phyloP scores from a whole-genome alignment of 2,329 filamentous ascomycete species.

The Lasiodiplodia sp. region DNA sequence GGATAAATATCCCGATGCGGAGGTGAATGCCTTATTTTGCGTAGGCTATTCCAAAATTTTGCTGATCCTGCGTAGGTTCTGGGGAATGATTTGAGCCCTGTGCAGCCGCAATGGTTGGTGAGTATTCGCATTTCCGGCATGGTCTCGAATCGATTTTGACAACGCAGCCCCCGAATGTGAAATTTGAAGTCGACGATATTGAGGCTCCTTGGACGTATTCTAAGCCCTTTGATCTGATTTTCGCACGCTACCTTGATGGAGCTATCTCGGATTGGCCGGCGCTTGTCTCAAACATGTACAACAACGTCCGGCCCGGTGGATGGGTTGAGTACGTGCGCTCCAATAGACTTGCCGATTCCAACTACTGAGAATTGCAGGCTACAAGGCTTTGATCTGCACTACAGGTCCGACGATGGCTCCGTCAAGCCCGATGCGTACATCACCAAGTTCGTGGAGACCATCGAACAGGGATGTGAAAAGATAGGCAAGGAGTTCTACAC shows the following conservation, averaged over 20 bases:
- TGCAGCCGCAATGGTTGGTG: constrained; percentile 50
- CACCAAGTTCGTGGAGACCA: not conserved
- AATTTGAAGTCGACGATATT: constrained; percentile 69
- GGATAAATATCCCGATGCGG: constrained; percentile 12
- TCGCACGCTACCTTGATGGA: constrained; percentile 59
- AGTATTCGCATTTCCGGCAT: not conserved
- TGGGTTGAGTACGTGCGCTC: constrained; percentile 50
- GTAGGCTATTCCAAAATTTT: not conserved
- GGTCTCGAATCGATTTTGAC: not conserved
- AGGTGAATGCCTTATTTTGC: not conserved
- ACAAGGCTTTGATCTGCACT: constrained; percentile 54
- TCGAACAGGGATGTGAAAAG: constrained; percentile 4
- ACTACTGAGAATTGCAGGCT: constrained; percentile 34
- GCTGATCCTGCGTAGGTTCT: constrained; percentile 20
- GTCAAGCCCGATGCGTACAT: constrained; percentile 31
- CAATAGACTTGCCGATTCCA: not conserved
- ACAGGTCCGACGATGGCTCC: constrained; percentile 47
- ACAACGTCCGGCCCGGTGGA: constrained; percentile 49
- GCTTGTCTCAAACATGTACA: constrained; percentile 54
- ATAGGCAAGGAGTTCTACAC: constrained; percentile 33
- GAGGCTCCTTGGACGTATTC: constrained; percentile 65
- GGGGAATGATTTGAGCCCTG: constrained; percentile 55
- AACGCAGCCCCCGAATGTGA: constrained; percentile 61
- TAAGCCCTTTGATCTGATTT: constrained; percentile 64
- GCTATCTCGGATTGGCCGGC: constrained; percentile 62